Evolutionary conservation across 1,139 yeast genomes (phyloP), one percentile per base, ranked within the genome.

Genomic region (Suhomyces bokatorum): DNA sequence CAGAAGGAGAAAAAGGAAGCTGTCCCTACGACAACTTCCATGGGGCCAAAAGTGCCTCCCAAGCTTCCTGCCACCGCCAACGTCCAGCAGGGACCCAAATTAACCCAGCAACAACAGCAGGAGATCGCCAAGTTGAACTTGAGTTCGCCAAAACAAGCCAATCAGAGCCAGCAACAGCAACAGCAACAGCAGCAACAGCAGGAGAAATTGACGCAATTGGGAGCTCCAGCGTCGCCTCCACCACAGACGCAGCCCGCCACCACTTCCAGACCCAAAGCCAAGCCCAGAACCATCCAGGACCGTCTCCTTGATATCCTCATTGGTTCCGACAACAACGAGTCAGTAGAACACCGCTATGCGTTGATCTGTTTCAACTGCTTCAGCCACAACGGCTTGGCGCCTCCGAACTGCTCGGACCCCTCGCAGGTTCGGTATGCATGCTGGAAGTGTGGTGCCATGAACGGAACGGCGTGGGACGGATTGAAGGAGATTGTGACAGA

Each of bases 321-420:
- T 12, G 96, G 96, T 2, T 80, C 84, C 11, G 91, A 86, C 57
- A 87, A 83, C 56, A 69, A 75, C 49, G 80, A 82, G 47, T 77
- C 89, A 0, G 73, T 68, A n/a, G 77, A 80, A 44, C 70, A 70
- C 46, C 67, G 96, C 39, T 86, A 75, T 59, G 96, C 96, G 0
- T 72, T 88, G 54, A 85, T 88, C 15, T 88, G 96, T 59, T 53
- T 59, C 24, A 68, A 74, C 14, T 88, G 96, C 58, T 70, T 65
- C 37, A 69, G 73, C 24, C 96, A 88, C 63, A 88, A 88, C 58
- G 96, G 96, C 1, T 71, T 88, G 43, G 96, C 96, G 0, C 88
- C 90, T 5, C 91, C 89, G 1, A 85, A 87, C 39, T 61, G 69
- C 14, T 67, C 69, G 44, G 60, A 70, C 17, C 88, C 95, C 0